Evolutionary conservation across 345 rosid species (phyloP).

Genomic region (Hibiscus mutabilis): DNA sequence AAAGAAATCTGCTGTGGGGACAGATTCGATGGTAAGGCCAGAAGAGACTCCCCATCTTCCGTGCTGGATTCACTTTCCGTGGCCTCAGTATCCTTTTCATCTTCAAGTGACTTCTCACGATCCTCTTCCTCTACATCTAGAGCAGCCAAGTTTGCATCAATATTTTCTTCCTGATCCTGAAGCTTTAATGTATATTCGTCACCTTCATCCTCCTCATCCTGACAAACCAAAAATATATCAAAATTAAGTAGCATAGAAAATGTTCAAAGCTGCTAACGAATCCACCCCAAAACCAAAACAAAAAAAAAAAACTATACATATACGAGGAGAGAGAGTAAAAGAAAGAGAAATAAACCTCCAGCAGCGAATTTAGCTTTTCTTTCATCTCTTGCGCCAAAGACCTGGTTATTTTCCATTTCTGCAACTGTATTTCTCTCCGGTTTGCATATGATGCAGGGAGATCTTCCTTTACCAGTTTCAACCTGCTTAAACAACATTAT

Average conservation of each 20-base stretch:
- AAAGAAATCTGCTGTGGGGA: constrained; percentile 30
- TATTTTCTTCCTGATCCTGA: constrained; percentile 21
- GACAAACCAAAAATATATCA: constrained; percentile 10
- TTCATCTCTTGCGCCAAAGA: constrained; percentile 58
- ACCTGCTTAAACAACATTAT: constrained; percentile 39
- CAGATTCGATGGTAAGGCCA: constrained; percentile 24
- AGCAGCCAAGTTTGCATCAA: constrained; percentile 18
- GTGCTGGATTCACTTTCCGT: constrained; percentile 15
- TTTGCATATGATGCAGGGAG: constrained; percentile 61
- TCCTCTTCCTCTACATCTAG: constrained; percentile 26
- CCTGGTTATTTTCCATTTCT: constrained; percentile 40
- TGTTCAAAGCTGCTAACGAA: neutral
- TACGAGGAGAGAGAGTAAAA: neutral
- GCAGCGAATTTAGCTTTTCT: constrained; percentile 27
- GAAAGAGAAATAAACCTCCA: constrained; percentile 39
- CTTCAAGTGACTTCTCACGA: constrained; percentile 20
- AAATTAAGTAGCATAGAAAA: neutral
- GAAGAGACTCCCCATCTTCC: constrained; percentile 28
- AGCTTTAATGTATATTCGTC: neutral
- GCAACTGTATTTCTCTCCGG: constrained; percentile 54
- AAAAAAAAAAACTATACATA: neutral
- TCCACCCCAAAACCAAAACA: neutral
- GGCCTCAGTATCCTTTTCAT: constrained; percentile 28
- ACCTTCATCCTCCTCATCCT: constrained; percentile 26
- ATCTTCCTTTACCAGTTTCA: constrained; percentile 56